Evolutionary conservation across 2,329 filamentous ascomycete genomes (phyloP).

Genomic region (Paecilomyces niveus): DNA sequence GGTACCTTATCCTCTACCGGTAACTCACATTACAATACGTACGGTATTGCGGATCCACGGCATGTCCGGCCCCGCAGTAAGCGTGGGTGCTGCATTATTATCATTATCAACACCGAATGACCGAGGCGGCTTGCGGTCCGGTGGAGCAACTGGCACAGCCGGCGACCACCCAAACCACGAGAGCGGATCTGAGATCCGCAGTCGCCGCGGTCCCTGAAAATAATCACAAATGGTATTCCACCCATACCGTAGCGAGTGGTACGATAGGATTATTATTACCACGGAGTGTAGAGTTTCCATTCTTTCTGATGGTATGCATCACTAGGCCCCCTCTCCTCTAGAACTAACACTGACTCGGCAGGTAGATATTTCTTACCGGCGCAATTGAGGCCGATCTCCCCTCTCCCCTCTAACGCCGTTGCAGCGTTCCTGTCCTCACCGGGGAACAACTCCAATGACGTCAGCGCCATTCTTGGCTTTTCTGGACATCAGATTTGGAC

Average conservation of each 20-base stretch:
- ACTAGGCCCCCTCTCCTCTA: not conserved
- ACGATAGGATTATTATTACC: not conserved
- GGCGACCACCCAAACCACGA: too few relatives aligned
- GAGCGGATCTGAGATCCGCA: too few relatives aligned
- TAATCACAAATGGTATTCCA: not conserved
- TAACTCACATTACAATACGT: not conserved
- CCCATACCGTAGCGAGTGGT: not conserved
- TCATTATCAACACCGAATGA: not conserved
- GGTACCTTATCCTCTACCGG: not conserved
- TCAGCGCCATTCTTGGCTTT: not conserved
- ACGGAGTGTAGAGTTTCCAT: not conserved
- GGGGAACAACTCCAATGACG: not conserved
- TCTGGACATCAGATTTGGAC: not conserved
- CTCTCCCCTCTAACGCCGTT: not conserved
- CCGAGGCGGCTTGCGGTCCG: not conserved
- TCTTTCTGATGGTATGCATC: not conserved
- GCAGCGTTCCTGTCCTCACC: not conserved
- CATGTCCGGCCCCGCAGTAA: not conserved
- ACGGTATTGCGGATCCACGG: not conserved
- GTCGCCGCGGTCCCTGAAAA: not conserved
- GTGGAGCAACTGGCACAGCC: not conserved
- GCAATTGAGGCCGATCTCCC: not conserved
- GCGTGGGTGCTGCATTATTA: not conserved
- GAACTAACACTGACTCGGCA: not conserved
- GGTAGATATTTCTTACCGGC: not conserved